These are phyloP conservation scores for Sarocladium oryzae DNA, from an alignment of 2,329 filamentous ascomycete genomes.

Conservation along the genomic window DNA sequence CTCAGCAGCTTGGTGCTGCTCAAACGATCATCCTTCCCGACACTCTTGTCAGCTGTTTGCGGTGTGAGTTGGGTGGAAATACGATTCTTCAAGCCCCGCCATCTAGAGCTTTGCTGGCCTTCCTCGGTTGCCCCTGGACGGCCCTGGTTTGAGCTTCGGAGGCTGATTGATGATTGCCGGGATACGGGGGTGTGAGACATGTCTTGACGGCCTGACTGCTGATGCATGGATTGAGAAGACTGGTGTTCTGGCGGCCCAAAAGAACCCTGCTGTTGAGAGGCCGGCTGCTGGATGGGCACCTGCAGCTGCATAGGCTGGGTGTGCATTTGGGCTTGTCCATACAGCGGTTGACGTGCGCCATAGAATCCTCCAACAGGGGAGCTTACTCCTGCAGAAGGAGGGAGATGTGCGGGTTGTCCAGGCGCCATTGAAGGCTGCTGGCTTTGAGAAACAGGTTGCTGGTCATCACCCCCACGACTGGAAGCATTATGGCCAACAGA, in stretches of 20 bases:
- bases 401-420: background rate
- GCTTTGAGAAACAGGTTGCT: background rate
- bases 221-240: background rate
- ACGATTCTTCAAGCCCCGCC: slow-evolving; percentile 27
- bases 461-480: background rate
- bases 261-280: slow-evolving; percentile 2
- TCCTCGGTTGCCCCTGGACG: slow-evolving; percentile 10
- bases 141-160: slow-evolving; percentile 6
- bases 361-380: background rate
- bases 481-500: background rate
- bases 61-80: slow-evolving; percentile 24
- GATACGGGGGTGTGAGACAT: background rate
- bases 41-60: slow-evolving; percentile 7
- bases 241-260: background rate
- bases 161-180: background rate
- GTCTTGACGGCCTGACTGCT: slow-evolving; percentile 2
- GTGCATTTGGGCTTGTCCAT: background rate
- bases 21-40: slow-evolving; percentile 16
- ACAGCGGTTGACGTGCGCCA: background rate
- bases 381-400: background rate
- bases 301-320: background rate
- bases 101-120: slow-evolving; percentile 20
- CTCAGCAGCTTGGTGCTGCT: slow-evolving; percentile 22
- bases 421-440: background rate
- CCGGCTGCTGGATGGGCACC: background rate